Conservation (phyloP, 2,329 filamentous ascomycete genomes). For the Nemania diffusa region DNA sequence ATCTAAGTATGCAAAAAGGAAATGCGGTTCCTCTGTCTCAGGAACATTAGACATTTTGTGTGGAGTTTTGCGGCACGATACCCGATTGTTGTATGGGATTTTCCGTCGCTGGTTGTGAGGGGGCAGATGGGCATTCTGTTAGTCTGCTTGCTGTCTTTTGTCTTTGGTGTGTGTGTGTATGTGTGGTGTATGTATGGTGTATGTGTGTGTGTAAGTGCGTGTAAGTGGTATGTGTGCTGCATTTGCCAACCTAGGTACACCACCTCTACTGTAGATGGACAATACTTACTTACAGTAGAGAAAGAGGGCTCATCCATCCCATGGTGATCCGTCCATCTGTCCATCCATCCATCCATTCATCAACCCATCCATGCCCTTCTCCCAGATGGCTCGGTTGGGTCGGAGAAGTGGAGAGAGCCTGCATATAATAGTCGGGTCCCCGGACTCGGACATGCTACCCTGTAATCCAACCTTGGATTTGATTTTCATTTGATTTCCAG, state of each 20-base stretch:
- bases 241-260: not conserved
- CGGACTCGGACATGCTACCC: slow-evolving; percentile 33
- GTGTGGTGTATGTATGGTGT: not conserved
- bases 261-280: not conserved
- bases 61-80: slow-evolving; percentile 2
- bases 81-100: not conserved
- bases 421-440: slow-evolving; percentile 23
- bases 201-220: not conserved
- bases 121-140: too few relatives aligned
- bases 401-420: slow-evolving; percentile 29
- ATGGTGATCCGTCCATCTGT: too few relatives aligned
- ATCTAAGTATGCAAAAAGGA: slow-evolving; percentile 12
- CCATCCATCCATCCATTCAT: too few relatives aligned
- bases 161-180: too few relatives aligned
- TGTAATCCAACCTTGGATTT: slow-evolving; percentile 25
- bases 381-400: slow-evolving; percentile 7
- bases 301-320: not conserved
- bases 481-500: not conserved
- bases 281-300: too few relatives aligned
- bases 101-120: not conserved
- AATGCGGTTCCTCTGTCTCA: slow-evolving; percentile 21
- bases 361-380: not conserved
- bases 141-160: too few relatives aligned
- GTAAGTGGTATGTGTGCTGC: too few relatives aligned
- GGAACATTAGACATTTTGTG: slow-evolving; percentile 20